Evolutionary conservation across 1,284 basidiomycete species (phyloP).

Genomic region (Waitea zeae): DNA sequence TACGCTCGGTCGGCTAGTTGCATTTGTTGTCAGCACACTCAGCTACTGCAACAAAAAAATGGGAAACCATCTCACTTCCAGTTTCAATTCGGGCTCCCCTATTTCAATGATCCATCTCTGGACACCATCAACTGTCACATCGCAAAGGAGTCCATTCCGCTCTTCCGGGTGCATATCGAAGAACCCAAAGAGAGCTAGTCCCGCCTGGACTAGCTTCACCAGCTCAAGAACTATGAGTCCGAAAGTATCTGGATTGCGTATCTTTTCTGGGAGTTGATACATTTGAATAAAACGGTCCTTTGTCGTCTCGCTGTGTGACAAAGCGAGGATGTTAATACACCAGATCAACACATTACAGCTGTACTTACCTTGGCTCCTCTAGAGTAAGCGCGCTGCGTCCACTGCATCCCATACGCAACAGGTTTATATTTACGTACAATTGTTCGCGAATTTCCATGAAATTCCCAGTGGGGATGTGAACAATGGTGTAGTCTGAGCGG

Average conservation of each 20-base stretch:
- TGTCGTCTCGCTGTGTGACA: constrained; percentile 43
- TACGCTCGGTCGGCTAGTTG: constrained; percentile 45
- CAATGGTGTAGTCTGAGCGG: constrained; percentile 68
- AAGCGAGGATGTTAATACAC: neutral
- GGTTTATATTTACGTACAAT: constrained; percentile 61
- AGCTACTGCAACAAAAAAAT: constrained; percentile 1
- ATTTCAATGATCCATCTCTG: constrained; percentile 46
- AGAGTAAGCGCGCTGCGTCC: constrained; percentile 60
- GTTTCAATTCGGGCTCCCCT: constrained; percentile 36
- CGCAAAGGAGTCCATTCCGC: constrained; percentile 53
- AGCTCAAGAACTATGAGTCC: constrained; percentile 51
- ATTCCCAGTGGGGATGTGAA: constrained; percentile 54
- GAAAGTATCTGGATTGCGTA: constrained; percentile 21
- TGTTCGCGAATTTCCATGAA: constrained; percentile 41
- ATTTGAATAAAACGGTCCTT: constrained; percentile 58
- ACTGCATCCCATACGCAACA: constrained; percentile 61
- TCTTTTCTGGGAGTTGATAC: constrained; percentile 38
- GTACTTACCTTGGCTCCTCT: constrained; percentile 46
- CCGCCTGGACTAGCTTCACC: constrained; percentile 52
- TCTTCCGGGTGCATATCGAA: constrained; percentile 26
- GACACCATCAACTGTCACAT: constrained; percentile 52
- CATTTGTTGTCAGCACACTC: constrained; percentile 4
- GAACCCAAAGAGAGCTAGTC: constrained; percentile 51
- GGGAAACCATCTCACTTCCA: constrained; percentile 27
- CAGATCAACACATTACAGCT: neutral